phyloP scores from a whole-genome alignment of 441 rosid genomes.

The Viola pubescens region DNA sequence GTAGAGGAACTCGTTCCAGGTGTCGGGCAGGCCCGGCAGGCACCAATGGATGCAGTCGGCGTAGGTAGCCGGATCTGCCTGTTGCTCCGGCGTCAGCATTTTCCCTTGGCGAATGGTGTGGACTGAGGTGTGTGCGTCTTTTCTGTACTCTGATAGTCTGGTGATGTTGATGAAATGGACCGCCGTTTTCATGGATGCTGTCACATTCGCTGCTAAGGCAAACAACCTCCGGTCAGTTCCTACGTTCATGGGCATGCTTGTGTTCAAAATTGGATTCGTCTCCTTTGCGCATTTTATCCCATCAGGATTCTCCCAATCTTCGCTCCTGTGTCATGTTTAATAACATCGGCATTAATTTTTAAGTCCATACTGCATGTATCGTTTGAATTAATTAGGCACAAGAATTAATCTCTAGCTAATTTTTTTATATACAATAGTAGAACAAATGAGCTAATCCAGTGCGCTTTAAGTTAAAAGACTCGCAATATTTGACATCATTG shows the following conservation, averaged over 20 bases:
- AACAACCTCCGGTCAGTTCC: constrained; percentile 63
- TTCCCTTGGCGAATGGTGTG: constrained; percentile 68
- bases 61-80: constrained; percentile 53
- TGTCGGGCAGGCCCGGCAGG: constrained; percentile 70
- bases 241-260: constrained; percentile 36
- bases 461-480: not conserved
- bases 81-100: constrained; percentile 55
- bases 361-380: not conserved
- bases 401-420: not conserved
- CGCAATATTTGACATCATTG: not conserved
- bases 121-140: constrained; percentile 79
- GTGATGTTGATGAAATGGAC: constrained; percentile 57
- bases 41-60: constrained; percentile 88
- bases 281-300: constrained; percentile 77
- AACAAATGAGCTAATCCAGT: too few species aligned
- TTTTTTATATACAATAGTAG: too few species aligned
- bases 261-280: constrained; percentile 49
- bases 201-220: constrained; percentile 33
- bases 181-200: constrained; percentile 37
- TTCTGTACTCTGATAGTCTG: constrained; percentile 56
- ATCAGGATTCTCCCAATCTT: constrained; percentile 32
- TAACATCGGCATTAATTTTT: too few species aligned
- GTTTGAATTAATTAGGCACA: not conserved
- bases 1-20: constrained; percentile 68
- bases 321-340: constrained; percentile 1